phyloP scores from a whole-genome alignment of 164 flowering plant genomes.

The Nelumbo lutea region DNA sequence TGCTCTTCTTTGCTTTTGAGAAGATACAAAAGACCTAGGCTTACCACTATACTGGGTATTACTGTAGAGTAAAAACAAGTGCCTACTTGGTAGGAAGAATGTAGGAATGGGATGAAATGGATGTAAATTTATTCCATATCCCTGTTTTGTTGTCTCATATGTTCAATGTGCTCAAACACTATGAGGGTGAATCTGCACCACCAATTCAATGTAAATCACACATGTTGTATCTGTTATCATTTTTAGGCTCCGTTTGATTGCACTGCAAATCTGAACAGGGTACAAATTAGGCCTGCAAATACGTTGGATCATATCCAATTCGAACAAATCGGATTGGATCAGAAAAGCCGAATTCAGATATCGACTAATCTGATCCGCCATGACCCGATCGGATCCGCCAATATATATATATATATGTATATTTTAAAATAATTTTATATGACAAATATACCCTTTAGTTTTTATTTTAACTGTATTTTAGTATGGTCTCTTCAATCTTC shows the following conservation, averaged over 20 bases:
- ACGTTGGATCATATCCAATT: no score
- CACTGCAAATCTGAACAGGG: no score
- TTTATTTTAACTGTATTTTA: no score
- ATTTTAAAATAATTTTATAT: no score
- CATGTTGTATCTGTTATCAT: neutral
- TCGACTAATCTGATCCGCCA: no score
- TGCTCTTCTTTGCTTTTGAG: slow-evolving; percentile 96
- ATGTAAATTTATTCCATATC: neutral
- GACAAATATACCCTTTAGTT: no score
- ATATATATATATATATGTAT: no score
- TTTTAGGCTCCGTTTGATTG: neutral
- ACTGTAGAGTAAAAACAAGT: slow-evolving; percentile 54
- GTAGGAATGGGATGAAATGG: neutral
- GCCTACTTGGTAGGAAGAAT: neutral
- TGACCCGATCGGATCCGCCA: no score
- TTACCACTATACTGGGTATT: slow-evolving; percentile 80
- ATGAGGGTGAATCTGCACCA: neutral
- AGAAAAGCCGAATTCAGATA: no score
- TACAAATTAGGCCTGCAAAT: no score
- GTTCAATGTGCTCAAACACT: neutral
- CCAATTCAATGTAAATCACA: neutral
- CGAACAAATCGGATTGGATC: no score
- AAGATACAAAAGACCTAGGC: slow-evolving; percentile 80
- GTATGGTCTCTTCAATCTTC: no score
- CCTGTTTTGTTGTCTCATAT: neutral